A percentile compares a stretch with the other conserved stretches of the same genome.
These are phyloP conservation scores for Trichoderma sp. DNA, from an alignment of 2,329 filamentous ascomycete species.

Conservation along the genomic window DNA sequence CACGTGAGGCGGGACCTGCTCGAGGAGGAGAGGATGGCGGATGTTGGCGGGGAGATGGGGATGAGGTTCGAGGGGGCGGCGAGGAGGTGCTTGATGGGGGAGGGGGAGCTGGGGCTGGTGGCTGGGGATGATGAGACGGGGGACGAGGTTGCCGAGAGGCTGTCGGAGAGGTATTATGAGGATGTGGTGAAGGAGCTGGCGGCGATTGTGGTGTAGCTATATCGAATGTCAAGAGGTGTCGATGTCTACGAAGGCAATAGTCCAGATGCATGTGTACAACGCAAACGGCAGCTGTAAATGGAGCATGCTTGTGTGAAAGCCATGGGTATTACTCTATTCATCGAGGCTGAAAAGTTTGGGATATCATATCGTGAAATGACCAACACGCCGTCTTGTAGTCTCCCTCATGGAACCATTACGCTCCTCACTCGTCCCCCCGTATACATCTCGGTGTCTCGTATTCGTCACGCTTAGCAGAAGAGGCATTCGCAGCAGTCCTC, in stretches of 20 bases:
- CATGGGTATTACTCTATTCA: slow-evolving; percentile 28
- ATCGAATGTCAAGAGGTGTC: too few species aligned
- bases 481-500: slow-evolving; percentile 37
- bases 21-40: slow-evolving; percentile 36
- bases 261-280: too few species aligned
- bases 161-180: slow-evolving; percentile 48
- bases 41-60: slow-evolving; percentile 45
- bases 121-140: slow-evolving; percentile 47
- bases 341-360: slow-evolving; percentile 22
- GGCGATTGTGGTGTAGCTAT: slow-evolving; percentile 39
- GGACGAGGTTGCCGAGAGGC: slow-evolving; percentile 44
- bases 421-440: background rate
- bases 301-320: too few species aligned
- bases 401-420: background rate
- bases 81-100: slow-evolving; percentile 43
- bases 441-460: background rate
- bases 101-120: slow-evolving; percentile 42
- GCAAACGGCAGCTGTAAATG: too few species aligned
- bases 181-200: slow-evolving; percentile 50
- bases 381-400: background rate
- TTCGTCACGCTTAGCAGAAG: slow-evolving; percentile 35
- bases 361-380: slow-evolving; percentile 28
- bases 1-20: slow-evolving; percentile 43
- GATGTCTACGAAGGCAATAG: too few species aligned
- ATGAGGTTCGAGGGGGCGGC: slow-evolving; percentile 46